Percentiles rank a stretch among this genome's conserved stretches.
Evolutionary conservation across 176 grass and related monocot genomes (phyloP).

Genomic region (Guadua angustifolia): DNA sequence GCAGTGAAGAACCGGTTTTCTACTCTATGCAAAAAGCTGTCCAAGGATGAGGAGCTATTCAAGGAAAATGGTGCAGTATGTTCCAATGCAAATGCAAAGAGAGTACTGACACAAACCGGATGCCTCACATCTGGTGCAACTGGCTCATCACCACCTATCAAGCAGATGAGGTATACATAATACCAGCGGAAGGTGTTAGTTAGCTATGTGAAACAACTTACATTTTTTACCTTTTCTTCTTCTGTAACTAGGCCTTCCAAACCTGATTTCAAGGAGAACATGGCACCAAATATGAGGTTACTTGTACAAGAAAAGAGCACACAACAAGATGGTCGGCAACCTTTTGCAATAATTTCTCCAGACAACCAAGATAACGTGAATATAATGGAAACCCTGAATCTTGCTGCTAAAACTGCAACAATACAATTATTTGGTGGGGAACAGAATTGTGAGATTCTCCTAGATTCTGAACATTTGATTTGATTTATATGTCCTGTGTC

Average conservation of each 20-base stretch:
- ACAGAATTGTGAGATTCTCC: constrained; percentile 34
- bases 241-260: constrained; percentile 54
- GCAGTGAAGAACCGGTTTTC: constrained; percentile 95
- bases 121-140: constrained; percentile 40
- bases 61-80: constrained; percentile 68
- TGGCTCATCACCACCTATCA: constrained; percentile 53
- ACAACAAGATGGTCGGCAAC: constrained; percentile 54
- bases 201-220: constrained; percentile 24
- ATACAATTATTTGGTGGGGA: constrained; percentile 30
- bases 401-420: constrained; percentile 34
- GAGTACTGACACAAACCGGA: constrained; percentile 55
- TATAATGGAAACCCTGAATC: constrained; percentile 36
- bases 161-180: constrained; percentile 67
- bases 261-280: constrained; percentile 62
- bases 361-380: constrained; percentile 39
- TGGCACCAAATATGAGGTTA: constrained; percentile 38
- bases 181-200: background rate
- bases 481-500: background rate
- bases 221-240: background rate
- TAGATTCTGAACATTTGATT: constrained; percentile 24
- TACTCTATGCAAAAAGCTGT: constrained; percentile 84
- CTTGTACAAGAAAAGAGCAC: constrained; percentile 45
- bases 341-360: constrained; percentile 63
- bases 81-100: constrained; percentile 65
- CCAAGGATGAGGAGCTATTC: constrained; percentile 62